These are phyloP conservation scores for Lichtheimia hyalospora DNA, from an alignment of 371 early-diverging fungal genomes.

Conservation along the genomic window DNA sequence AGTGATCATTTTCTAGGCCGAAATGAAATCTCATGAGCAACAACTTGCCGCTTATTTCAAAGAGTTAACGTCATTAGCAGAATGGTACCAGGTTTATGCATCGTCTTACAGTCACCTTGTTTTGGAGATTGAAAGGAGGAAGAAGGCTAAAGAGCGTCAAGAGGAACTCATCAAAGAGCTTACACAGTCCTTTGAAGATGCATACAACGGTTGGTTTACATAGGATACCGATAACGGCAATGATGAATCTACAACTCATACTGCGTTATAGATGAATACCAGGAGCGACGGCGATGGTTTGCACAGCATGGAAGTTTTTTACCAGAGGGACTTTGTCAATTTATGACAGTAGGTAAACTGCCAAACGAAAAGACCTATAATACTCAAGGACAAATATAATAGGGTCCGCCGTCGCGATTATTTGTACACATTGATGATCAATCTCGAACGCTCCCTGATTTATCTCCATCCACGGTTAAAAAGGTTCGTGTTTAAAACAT, in stretches of 20 bases:
- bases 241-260: background rate
- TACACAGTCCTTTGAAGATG: conserved; percentile 27
- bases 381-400: background rate
- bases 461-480: conserved; percentile 30
- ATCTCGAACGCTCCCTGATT: conserved; percentile 23
- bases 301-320: conserved; percentile 46
- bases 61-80: conserved; percentile 31
- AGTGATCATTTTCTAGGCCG: conserved; percentile 12
- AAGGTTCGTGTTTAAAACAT: conserved; percentile 34
- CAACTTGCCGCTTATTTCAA: conserved; percentile 34
- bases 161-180: conserved; percentile 25
- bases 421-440: conserved; percentile 21
- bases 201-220: conserved; percentile 28
- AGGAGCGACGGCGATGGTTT: conserved; percentile 40
- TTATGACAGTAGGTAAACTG: conserved; percentile 33
- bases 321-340: conserved; percentile 44
- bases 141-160: conserved; percentile 29
- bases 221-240: background rate
- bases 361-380: too few species aligned
- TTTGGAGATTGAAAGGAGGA: conserved; percentile 41
- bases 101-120: conserved; percentile 39
- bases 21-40: conserved; percentile 32
- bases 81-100: conserved; percentile 39
- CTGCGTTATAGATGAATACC: conserved; percentile 30
- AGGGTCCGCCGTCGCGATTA: conserved; percentile 30